Evolutionary conservation across 116 monocot genomes (phyloP).

Genomic region (Posidonia oceanica): DNA sequence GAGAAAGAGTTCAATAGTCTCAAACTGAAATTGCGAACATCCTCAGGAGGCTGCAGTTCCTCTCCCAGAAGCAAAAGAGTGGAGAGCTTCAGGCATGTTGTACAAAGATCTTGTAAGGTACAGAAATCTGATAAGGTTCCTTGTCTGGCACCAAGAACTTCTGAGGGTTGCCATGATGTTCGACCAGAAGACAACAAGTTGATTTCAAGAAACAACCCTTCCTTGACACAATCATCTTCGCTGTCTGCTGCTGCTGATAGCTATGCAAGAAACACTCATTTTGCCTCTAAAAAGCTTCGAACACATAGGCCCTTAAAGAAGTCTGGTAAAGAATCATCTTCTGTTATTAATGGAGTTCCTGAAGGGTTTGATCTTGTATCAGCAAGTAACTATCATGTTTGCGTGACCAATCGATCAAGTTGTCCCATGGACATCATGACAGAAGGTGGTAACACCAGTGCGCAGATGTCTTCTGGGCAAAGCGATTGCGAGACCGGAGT

Average conservation of each 20-base stretch:
- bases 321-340: slow-evolving; percentile 6
- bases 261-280: neutral
- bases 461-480: neutral
- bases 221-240: slow-evolving; percentile 4
- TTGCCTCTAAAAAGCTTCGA: slow-evolving; percentile 20
- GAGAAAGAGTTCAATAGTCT: too few species aligned
- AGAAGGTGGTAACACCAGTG: neutral
- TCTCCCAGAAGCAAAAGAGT: slow-evolving; percentile 15
- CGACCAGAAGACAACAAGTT: slow-evolving; percentile 2
- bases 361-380: neutral
- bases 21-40: slow-evolving; percentile 5
- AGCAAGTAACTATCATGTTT: neutral
- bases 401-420: neutral
- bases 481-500: neutral
- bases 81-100: slow-evolving; percentile 4
- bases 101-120: neutral
- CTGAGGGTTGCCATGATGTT: neutral
- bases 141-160: neutral
- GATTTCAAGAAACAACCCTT: neutral
- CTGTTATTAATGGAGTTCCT: slow-evolving; percentile 1
- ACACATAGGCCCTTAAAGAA: slow-evolving; percentile 17
- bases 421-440: neutral
- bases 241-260: slow-evolving; percentile 4
- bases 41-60: slow-evolving; percentile 7
- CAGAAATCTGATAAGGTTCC: slow-evolving; percentile 4